Evolutionary conservation across 148 eudicot species (phyloP).

Genomic region (Rhododendron griersonianum): DNA sequence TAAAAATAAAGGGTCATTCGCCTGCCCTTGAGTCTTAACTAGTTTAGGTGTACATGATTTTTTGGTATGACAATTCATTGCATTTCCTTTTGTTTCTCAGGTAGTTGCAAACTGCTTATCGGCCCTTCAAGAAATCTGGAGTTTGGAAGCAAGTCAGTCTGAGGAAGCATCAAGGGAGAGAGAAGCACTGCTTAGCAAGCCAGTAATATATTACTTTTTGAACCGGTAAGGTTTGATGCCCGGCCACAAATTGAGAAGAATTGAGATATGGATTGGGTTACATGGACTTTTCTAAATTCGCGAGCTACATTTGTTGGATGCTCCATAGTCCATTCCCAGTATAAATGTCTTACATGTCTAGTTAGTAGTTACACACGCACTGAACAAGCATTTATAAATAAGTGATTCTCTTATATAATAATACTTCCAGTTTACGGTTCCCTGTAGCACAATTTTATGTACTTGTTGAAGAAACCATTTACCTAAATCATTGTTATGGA

Average conservation of each 20-base stretch:
- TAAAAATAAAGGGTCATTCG: not conserved
- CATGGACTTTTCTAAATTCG: not conserved
- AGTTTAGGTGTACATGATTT: not conserved
- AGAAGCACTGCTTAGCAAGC: constrained; percentile 88
- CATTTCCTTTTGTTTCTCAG: constrained; percentile 30
- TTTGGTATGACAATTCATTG: not conserved
- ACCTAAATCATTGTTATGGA: not conserved
- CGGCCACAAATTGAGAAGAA: not conserved
- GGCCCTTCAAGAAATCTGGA: constrained; percentile 95
- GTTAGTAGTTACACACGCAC: not conserved
- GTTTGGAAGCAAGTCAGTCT: constrained; percentile 76
- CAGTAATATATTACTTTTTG: constrained; percentile 65
- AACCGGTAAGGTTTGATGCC: constrained; percentile 46
- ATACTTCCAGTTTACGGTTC: not conserved
- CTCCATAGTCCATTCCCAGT: not conserved
- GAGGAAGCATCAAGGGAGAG: constrained; percentile 92
- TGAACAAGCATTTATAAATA: not conserved
- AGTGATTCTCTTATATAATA: not conserved
- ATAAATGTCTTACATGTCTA: not conserved
- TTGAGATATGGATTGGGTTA: not conserved
- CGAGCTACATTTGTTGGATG: not conserved
- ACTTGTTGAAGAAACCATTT: not conserved
- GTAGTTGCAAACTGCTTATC: constrained; percentile 91
- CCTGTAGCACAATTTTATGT: not conserved
- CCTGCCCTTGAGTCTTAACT: not conserved